Percentiles rank a stretch among this genome's conserved stretches.
These are phyloP conservation scores for Stachybotrys echinatus DNA, from an alignment of 2,329 filamentous ascomycete genomes.

Conservation along the genomic window DNA sequence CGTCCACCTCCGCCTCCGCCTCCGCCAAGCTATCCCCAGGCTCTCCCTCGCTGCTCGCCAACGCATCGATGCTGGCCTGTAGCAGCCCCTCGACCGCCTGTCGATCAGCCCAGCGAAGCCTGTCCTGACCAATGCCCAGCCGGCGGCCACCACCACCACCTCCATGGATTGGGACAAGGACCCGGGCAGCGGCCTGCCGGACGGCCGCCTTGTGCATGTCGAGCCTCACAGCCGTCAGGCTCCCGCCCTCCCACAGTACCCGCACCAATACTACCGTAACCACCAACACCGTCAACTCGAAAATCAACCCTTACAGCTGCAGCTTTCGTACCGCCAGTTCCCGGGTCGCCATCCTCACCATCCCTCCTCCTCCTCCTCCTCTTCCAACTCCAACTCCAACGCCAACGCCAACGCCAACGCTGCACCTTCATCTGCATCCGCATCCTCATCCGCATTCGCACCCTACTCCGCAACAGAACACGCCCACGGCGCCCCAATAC, in stretches of 20 bases:
- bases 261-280: background rate
- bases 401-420: background rate
- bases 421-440: too few species aligned
- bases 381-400: background rate
- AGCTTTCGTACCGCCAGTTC: background rate
- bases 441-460: constrained; percentile 23
- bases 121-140: constrained; percentile 35
- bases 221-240: background rate
- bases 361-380: background rate
- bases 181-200: constrained; percentile 20
- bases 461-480: constrained; percentile 16
- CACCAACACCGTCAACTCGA: background rate
- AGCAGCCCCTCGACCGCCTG: constrained; percentile 31
- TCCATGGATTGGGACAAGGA: constrained; percentile 22
- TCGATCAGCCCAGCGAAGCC: constrained; percentile 17
- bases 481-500: background rate
- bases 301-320: background rate
- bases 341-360: background rate
- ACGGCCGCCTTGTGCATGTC: constrained; percentile 1
- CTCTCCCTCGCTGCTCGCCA: constrained; percentile 20
- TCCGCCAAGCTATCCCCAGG: too few species aligned
- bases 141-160: constrained; percentile 38
- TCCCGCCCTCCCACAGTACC: background rate
- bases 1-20: background rate
- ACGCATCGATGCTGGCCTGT: constrained; percentile 42